Evolutionary conservation across 2,329 filamentous ascomycete genomes (phyloP), one percentile per base, ranked within the genome.

Genomic region (Tolypocladium pustulatum): DNA sequence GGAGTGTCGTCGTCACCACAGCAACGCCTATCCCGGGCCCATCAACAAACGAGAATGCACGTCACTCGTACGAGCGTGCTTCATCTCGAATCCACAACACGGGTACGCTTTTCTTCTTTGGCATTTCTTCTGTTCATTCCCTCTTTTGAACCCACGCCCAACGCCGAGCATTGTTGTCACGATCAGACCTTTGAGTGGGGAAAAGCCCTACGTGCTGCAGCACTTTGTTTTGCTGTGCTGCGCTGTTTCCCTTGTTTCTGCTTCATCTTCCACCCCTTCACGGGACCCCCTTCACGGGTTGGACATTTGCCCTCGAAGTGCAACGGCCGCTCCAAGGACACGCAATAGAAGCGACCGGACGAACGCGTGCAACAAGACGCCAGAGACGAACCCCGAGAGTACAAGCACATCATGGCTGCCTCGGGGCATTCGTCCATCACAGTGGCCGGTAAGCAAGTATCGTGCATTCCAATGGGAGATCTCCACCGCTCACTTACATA

Each of bases 351-450:
- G 20, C 30, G 17, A 53, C 36, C 49, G 30, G 12, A 15, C 4
- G 20, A 34, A 30, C 20, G 49, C 20, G 30, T 22, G 15, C 30
- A 20, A n/a, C 20, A 5, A 12, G 13, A 17, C 17, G 20, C 30
- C 20, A 12, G 30, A 40, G 54, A 27, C 2, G n/a, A 8, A 34
- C 40, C n/a, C 22, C 7, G 25, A 49, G 55, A 32, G n/a, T 2
- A 8, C 57, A 41, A 40, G 43, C 53, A 37, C 61, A 63, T 20
- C 32, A 69, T 69, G 67, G 62, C 60, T 37, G 63, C 64, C 52
- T 57, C 69, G 43, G 72, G 71, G 34, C 69, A 73, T 64, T 83
- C 81, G 52, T 85, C 82, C 49, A 85, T 85, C 68, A 79, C 76
- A 55, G 82, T 85, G 67, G 77, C 81, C 66, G 79, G 81, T 84